phyloP scores from a whole-genome alignment of 1,139 yeast species.

The Suhomyces atakaporum region DNA sequence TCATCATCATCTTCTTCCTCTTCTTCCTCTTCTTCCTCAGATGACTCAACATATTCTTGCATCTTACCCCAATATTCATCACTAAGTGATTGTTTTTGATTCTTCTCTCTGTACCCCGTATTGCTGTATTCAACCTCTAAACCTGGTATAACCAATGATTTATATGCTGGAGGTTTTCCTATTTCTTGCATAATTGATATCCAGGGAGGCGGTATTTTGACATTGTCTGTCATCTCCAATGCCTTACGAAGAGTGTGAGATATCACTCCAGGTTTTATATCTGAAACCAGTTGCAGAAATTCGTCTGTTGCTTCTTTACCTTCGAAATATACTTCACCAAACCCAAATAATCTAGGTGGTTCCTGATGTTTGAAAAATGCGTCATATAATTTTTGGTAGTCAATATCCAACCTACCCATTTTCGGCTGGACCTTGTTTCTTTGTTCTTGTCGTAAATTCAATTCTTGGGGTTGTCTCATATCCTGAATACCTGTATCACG shows the following conservation, averaged over 20 bases:
- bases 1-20: constrained; percentile 28
- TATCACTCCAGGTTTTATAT: constrained; percentile 68
- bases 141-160: constrained; percentile 60
- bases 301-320: constrained; percentile 65
- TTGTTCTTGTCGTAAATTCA: constrained; percentile 68
- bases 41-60: constrained; percentile 36
- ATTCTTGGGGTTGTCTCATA: constrained; percentile 68
- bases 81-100: constrained; percentile 28
- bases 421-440: constrained; percentile 89
- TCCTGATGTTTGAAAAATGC: constrained; percentile 85
- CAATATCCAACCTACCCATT: constrained; percentile 83
- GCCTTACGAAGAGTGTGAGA: constrained; percentile 64
- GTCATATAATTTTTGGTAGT: constrained; percentile 77
- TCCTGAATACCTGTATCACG: constrained; percentile 84
- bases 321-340: constrained; percentile 82
- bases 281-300: constrained; percentile 33
- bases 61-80: constrained; percentile 47
- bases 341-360: constrained; percentile 65
- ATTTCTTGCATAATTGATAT: constrained; percentile 62
- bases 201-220: constrained; percentile 74
- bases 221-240: constrained; percentile 63
- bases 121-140: constrained; percentile 46
- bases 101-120: constrained; percentile 33
- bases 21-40: constrained; percentile 35
- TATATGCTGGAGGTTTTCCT: constrained; percentile 89